A percentile compares a stretch with the other conserved stretches of the same genome.
Evolutionary conservation across 306 rosid species (phyloP).

Genomic region (Herpetospermum pedunculosum): DNA sequence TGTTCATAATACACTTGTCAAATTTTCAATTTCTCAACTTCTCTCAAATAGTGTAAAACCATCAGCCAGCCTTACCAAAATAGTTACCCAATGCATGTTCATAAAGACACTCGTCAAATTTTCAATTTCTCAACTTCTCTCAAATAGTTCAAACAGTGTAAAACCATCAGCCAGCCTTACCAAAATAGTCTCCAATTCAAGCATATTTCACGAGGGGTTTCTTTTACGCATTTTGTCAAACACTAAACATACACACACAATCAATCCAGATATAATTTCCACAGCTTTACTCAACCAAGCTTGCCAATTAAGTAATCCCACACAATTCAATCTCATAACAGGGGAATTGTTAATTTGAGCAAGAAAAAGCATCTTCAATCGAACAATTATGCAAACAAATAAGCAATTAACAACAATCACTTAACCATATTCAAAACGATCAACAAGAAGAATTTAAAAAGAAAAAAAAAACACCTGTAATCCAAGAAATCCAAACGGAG

Average conservation of each 20-base stretch:
- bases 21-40: too few species aligned
- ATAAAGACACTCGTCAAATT: too few species aligned
- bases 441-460: background rate
- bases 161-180: background rate
- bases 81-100: background rate
- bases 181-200: background rate
- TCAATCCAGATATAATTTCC: background rate
- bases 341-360: background rate
- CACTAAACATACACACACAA: background rate
- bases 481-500: constrained; percentile 88
- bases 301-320: background rate
- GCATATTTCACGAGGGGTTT: background rate
- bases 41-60: too few species aligned
- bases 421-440: background rate
- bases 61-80: too few species aligned
- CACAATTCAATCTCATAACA: background rate
- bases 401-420: background rate
- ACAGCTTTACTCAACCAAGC: background rate
- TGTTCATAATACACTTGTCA: too few species aligned
- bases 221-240: background rate
- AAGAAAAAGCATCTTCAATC: background rate
- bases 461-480: too few species aligned
- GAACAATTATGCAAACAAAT: background rate
- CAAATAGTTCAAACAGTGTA: background rate
- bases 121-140: background rate